These are phyloP conservation scores for Mentha longifolia DNA, from an alignment of 257 asterid species.

Conservation along the genomic window DNA sequence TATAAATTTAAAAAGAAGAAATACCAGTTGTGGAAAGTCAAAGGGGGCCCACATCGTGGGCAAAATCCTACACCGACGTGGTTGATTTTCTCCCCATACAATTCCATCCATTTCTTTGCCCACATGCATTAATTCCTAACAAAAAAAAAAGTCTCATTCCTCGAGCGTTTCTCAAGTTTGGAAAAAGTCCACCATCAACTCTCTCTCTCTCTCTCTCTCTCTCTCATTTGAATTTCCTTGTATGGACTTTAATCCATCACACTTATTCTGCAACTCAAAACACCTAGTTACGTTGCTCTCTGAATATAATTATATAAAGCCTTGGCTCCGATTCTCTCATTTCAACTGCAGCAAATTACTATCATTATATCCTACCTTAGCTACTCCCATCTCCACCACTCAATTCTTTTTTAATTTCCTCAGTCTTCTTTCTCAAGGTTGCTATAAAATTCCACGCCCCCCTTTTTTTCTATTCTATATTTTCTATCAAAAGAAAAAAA, in stretches of 20 bases:
- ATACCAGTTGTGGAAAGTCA: conserved; percentile 33
- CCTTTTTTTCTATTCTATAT: neutral
- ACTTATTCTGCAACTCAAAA: conserved; percentile 13
- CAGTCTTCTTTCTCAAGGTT: neutral
- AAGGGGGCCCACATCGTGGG: conserved; percentile 29
- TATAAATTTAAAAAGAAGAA: no score
- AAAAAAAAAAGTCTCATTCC: conserved; percentile 3
- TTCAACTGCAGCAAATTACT: neutral
- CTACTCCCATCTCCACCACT: neutral
- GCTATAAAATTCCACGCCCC: neutral
- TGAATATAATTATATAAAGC: conserved; percentile 13
- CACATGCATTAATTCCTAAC: conserved; percentile 31
- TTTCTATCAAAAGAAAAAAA: no score
- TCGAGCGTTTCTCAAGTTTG: conserved; percentile 6
- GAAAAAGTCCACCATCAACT: conserved; percentile 47
- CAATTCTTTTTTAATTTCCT: neutral
- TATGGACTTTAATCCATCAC: conserved; percentile 35
- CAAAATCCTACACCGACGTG: conserved; percentile 55
- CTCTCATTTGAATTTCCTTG: conserved; percentile 40
- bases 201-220: conserved; percentile 12
- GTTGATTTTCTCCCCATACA: conserved; percentile 18
- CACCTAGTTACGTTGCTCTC: no score
- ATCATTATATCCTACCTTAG: neutral
- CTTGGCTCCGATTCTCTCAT: neutral
- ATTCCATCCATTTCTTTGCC: conserved; percentile 2